phyloP scores from a whole-genome alignment of 1,284 basidiomycete species.

The Rhodotorula sp. region DNA sequence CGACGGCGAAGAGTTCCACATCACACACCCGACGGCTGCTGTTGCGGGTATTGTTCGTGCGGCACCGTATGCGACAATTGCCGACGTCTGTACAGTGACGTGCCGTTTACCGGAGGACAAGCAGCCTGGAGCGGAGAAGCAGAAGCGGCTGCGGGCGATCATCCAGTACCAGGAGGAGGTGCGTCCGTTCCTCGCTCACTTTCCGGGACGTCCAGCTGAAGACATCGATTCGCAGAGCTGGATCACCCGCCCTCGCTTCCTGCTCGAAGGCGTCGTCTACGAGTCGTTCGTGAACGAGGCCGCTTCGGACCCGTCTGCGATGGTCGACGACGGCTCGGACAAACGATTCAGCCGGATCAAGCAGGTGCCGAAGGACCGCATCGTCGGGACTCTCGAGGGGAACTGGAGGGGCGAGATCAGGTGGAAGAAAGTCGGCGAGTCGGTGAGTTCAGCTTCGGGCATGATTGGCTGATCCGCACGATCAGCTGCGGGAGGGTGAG shows the following conservation, averaged over 20 bases:
- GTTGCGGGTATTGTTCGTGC: slow-evolving; percentile 91
- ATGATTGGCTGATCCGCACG: no score
- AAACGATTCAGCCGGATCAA: slow-evolving; percentile 72
- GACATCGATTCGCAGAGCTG: slow-evolving; percentile 63
- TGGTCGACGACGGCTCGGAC: slow-evolving; percentile 59
- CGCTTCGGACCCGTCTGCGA: slow-evolving; percentile 38
- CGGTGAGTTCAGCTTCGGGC: no score
- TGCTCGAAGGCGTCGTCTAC: slow-evolving; percentile 87
- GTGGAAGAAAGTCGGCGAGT: slow-evolving; percentile 52
- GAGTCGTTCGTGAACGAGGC: slow-evolving; percentile 18
- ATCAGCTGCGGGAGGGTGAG: no score
- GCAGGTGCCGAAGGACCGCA: slow-evolving; percentile 75
- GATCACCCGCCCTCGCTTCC: slow-evolving; percentile 84
- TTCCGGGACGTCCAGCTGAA: not conserved
- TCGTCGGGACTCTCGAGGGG: slow-evolving; percentile 82
- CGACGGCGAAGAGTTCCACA: slow-evolving; percentile 63
- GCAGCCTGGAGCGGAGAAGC: slow-evolving; percentile 51
- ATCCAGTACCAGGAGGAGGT: slow-evolving; percentile 97
- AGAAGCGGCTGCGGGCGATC: slow-evolving; percentile 68
- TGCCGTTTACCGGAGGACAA: slow-evolving; percentile 53
- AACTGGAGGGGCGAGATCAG: slow-evolving; percentile 80
- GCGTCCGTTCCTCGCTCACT: slow-evolving; percentile 40
- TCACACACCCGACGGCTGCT: slow-evolving; percentile 67
- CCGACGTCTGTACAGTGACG: slow-evolving; percentile 77
- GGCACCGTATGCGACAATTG: slow-evolving; percentile 83